Evolutionary conservation across 495 filamentous ascomycete species (phyloP).

Genomic region (Acidomyces sp.): DNA sequence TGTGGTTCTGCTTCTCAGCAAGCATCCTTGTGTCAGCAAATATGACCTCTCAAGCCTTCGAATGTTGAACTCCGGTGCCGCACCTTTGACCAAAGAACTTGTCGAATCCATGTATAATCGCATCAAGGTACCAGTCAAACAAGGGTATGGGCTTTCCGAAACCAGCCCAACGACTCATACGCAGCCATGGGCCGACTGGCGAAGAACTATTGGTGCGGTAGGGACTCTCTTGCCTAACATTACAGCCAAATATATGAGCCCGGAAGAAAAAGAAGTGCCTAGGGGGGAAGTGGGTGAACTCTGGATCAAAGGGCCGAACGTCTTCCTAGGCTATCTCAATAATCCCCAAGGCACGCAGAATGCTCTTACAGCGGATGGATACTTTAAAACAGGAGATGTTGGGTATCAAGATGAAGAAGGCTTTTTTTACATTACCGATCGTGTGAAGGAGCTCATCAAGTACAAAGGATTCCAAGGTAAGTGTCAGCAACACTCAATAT

Average conservation of each 20-base stretch:
- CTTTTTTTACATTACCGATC: conserved; percentile 41
- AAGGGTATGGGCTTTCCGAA: conserved; percentile 40
- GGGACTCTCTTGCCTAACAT: conserved; percentile 71
- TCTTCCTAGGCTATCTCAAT: conserved; percentile 70
- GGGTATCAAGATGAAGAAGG: conserved; percentile 45
- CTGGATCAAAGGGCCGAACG: conserved; percentile 62
- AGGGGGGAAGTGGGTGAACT: conserved; percentile 36
- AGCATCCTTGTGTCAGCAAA: conserved; percentile 59
- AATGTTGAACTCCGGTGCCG: conserved; percentile 82
- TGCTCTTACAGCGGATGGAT: conserved; percentile 58
- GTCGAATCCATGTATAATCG: conserved; percentile 65
- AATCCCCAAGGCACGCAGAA: conserved; percentile 49
- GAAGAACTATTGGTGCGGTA: conserved; percentile 60
- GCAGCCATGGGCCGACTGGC: conserved; percentile 68
- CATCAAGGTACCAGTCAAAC: conserved; percentile 49
- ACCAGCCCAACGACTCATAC: conserved; percentile 45
- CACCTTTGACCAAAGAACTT: conserved; percentile 72
- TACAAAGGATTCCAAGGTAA: conserved; percentile 42
- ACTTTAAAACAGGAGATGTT: conserved; percentile 73
- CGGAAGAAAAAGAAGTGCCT: conserved; percentile 28
- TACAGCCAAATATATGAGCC: conserved; percentile 62
- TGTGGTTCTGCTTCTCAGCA: conserved; percentile 65
- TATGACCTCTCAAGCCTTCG: conserved; percentile 70
- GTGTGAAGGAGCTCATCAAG: conserved; percentile 43
- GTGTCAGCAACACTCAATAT: too few relatives aligned